phyloP scores from a whole-genome alignment of 148 eudicot species.

The Nyssa sinensis region DNA sequence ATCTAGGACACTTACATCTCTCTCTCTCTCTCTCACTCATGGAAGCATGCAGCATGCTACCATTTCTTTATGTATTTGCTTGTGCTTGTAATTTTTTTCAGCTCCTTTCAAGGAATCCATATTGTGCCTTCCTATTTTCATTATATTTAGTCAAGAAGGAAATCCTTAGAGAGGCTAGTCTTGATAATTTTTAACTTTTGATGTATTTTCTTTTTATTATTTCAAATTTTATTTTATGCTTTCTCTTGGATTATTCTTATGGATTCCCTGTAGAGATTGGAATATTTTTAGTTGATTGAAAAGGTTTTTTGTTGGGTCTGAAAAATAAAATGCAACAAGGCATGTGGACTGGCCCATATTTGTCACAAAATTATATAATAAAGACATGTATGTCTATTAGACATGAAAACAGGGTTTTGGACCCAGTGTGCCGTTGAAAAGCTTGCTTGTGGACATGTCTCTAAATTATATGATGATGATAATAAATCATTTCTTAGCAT shows the following conservation, averaged over 20 bases:
- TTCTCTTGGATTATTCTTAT: not conserved
- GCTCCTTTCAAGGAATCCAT: not conserved
- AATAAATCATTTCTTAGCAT: not conserved
- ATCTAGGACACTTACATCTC: too few species aligned
- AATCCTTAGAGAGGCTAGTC: not conserved
- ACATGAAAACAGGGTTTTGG: not conserved
- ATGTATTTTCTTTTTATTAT: not conserved
- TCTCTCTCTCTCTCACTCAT: too few species aligned
- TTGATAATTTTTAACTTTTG: not conserved
- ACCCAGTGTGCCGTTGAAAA: constrained; percentile 1
- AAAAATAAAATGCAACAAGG: not conserved
- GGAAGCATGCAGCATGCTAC: not conserved
- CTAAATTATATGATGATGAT: not conserved
- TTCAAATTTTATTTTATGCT: not conserved
- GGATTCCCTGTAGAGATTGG: not conserved
- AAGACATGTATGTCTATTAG: not conserved
- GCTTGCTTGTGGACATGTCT: not conserved
- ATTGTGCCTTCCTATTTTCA: not conserved
- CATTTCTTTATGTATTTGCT: not conserved
- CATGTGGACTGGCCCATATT: not conserved
- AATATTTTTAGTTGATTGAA: not conserved
- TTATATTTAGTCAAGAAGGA: not conserved
- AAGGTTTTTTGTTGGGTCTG: not conserved
- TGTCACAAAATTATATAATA: not conserved
- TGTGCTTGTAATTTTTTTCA: not conserved